Base-by-base conservation (phyloP, 1,284 basidiomycete species). In the Neolentinus lepideus region DNA sequence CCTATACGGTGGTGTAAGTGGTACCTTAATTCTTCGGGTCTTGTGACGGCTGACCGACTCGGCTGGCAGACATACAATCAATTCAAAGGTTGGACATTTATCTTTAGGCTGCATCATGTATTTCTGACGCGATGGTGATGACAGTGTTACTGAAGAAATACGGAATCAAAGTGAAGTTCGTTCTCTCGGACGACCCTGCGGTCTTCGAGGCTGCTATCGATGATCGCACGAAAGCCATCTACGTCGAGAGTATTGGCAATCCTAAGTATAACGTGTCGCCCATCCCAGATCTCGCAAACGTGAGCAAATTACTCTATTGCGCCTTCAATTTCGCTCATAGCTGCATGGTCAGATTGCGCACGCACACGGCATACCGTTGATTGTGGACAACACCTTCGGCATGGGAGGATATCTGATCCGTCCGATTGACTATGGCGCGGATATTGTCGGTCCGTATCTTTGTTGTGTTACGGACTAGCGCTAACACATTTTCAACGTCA, bases 331-430 rank as follows among this genome's bases (percentile, higher is more conserved):
- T 26, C 33, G 52, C 31, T 6, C 16, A 53, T 22, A 31, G 16
- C 19, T 12, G 36, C 52, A 19, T 33, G 10, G 24, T 26, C 19
- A 71, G 70, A 62, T 72, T 33, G 92, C 92, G 0, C 90, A 94
- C 65, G 80, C 83, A 55, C 70, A 87, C 60, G 79, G 79, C 0
- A 84, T 94, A 31, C 92, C 91, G 0, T 71, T 94, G 45, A 83
- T 94, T 26, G 92, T 94, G 0, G 93, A 95, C 69, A 95, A 95
- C 71, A 94, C 92, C 0, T 94, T 94, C 63, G 92, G 92, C 59
- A 86, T 91, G 69, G 91, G 88, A 63, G 88, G 88, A 16, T 92
- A 88, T 65, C 75, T 90, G 35, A 69, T 88, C 55, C 76, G 80
- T 2, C 91, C 92, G 10, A 85, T 94, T 56, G 80, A 88, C 25